A percentile compares a stretch with the other conserved stretches of the same genome.
phyloP scores from a whole-genome alignment of 495 filamentous ascomycete genomes.

The Trichoderma erinaceum region DNA sequence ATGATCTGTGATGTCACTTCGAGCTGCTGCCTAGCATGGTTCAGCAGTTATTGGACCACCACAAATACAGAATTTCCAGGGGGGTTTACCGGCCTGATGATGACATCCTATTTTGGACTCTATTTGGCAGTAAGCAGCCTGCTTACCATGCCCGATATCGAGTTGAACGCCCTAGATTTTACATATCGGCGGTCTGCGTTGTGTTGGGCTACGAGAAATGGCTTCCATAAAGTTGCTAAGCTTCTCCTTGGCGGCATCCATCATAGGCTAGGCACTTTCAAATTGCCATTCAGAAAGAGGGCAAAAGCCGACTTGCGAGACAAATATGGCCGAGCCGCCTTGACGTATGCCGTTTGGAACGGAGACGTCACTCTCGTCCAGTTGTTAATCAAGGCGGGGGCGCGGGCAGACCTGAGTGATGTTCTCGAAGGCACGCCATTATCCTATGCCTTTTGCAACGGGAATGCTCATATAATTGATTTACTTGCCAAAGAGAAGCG shows the following conservation, averaged over 20 bases:
- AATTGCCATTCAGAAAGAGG: background rate
- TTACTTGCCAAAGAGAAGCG: background rate
- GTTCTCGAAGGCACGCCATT: background rate
- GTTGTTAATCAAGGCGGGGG: background rate
- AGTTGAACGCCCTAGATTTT: background rate
- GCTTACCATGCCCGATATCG: background rate
- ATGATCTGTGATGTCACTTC: conserved; percentile 9
- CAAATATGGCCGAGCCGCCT: background rate
- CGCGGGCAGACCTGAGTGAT: background rate
- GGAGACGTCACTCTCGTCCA: background rate
- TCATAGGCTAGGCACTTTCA: background rate
- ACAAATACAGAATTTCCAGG: background rate
- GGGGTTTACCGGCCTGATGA: background rate
- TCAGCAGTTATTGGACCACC: background rate
- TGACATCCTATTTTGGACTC: conserved; percentile 8
- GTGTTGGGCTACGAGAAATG: conserved; percentile 23
- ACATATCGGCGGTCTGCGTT: conserved; percentile 23
- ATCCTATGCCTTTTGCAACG: background rate
- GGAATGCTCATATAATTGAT: background rate
- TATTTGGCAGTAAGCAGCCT: background rate
- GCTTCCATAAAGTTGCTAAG: conserved; percentile 23
- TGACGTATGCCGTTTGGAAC: background rate
- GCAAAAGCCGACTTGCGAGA: background rate
- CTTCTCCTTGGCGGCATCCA: conserved; percentile 20
- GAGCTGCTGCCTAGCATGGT: conserved; percentile 6